Evolutionary conservation across 192 early-diverging fungal genomes (phyloP).

Genomic region (Coemansia sp.): DNA sequence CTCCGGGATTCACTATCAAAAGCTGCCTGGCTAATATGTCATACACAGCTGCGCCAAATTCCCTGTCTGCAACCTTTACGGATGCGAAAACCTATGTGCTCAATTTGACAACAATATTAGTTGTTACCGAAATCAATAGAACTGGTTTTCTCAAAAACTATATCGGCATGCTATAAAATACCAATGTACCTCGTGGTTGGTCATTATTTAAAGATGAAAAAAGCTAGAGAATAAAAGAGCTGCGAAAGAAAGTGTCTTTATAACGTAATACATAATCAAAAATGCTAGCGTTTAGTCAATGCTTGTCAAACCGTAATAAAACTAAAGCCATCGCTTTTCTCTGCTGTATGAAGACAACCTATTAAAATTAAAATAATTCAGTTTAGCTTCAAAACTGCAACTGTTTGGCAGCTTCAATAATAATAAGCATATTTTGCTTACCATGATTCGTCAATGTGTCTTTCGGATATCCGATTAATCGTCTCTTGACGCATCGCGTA

Average conservation of each 20-base stretch:
- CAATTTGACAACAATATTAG: neutral
- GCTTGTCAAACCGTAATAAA: neutral
- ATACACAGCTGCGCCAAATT: constrained; percentile 33
- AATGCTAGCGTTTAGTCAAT: neutral
- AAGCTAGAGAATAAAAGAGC: neutral
- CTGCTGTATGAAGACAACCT: constrained; percentile 7
- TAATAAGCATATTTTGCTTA: constrained; percentile 10
- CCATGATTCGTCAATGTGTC: constrained; percentile 25
- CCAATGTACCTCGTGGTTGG: constrained; percentile 4
- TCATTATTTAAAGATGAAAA: constrained; percentile 5
- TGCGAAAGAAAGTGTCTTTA: neutral
- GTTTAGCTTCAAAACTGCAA: neutral
- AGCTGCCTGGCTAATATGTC: constrained; percentile 12
- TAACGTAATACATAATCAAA: neutral
- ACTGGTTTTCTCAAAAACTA: neutral
- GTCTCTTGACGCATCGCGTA: constrained; percentile 38
- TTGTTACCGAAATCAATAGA: neutral
- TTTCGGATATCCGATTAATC: constrained; percentile 43
- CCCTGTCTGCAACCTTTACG: constrained; percentile 5
- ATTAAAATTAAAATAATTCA: neutral
- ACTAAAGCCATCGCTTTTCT: constrained; percentile 15
- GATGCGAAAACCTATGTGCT: constrained; percentile 20
- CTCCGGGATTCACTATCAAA: neutral
- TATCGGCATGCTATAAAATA: neutral
- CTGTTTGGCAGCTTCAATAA: neutral